Conservation (phyloP, 139 green algal species). For the Haematococcus sp. region DNA sequence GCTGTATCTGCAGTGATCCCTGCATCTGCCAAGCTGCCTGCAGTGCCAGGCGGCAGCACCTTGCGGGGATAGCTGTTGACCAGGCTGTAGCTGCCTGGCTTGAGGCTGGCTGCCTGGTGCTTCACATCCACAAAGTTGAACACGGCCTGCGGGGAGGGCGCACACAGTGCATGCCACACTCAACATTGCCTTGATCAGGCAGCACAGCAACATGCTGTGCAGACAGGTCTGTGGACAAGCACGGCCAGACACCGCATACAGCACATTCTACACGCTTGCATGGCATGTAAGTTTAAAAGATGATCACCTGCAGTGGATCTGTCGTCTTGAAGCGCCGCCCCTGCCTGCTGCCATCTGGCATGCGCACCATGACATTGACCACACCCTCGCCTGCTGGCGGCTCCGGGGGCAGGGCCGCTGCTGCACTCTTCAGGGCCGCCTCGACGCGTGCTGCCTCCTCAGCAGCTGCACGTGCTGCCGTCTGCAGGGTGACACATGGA, state of each 20-base stretch:
- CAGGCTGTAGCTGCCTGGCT: slow-evolving; percentile 63
- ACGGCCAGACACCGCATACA: not conserved
- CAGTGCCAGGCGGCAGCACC: slow-evolving; percentile 21
- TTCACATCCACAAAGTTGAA: slow-evolving; percentile 82
- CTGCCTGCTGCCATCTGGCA: slow-evolving; percentile 62
- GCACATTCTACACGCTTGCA: too few species aligned
- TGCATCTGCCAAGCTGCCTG: slow-evolving; percentile 37
- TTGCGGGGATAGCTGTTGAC: slow-evolving; percentile 69
- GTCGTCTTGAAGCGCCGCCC: slow-evolving; percentile 52
- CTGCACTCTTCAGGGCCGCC: slow-evolving; percentile 17
- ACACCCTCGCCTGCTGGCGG: slow-evolving; percentile 35
- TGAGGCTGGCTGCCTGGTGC: slow-evolving; percentile 23
- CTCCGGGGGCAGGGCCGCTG: slow-evolving; percentile 50
- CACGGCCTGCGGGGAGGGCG: slow-evolving; percentile 42
- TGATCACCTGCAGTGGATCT: slow-evolving; percentile 22
- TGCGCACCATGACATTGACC: slow-evolving; percentile 54
- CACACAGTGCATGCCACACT: too few species aligned
- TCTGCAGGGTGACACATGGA: slow-evolving; percentile 2
- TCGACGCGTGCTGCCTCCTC: slow-evolving; percentile 13
- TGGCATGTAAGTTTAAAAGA: too few species aligned
- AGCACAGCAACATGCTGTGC: too few species aligned
- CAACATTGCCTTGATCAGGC: too few species aligned
- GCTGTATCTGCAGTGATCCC: slow-evolving; percentile 54
- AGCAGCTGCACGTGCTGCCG: slow-evolving; percentile 2
- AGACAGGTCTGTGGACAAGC: too few species aligned